Percentiles rank a stretch among this genome's conserved stretches.
phyloP scores from a whole-genome alignment of 257 asterid species.

The Craterostigma plantagineum region DNA sequence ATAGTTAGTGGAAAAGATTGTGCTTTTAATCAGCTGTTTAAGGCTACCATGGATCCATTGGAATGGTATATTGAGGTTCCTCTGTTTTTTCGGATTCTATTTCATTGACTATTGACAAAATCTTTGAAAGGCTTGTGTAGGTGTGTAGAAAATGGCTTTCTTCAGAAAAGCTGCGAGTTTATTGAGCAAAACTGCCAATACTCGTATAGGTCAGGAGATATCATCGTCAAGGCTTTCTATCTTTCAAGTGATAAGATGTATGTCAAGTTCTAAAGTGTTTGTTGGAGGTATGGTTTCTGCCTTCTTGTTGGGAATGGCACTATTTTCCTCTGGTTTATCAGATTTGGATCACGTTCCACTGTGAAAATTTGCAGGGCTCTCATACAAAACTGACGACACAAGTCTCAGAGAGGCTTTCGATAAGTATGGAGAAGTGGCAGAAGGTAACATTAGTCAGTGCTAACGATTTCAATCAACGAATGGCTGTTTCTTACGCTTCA shows the following conservation, averaged over 20 bases:
- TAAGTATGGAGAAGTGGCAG: conserved; percentile 64
- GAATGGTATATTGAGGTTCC: too few species aligned
- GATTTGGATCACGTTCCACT: neutral
- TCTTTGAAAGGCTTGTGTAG: too few species aligned
- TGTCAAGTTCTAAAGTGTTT: conserved; percentile 66
- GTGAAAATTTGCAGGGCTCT: conserved; percentile 32
- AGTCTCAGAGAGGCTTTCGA: conserved; percentile 40
- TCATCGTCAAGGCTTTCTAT: conserved; percentile 37
- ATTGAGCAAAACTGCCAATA: conserved; percentile 24
- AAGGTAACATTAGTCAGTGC: conserved; percentile 29
- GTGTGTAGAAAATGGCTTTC: conserved; percentile 39
- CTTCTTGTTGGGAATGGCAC: neutral
- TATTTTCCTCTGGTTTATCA: conserved; percentile 6
- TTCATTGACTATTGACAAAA: too few species aligned
- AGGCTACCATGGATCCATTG: too few species aligned
- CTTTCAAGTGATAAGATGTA: conserved; percentile 58
- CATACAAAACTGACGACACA: conserved; percentile 39
- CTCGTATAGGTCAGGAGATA: conserved; percentile 12
- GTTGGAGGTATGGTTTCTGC: conserved; percentile 35
- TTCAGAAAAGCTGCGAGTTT: conserved; percentile 45
- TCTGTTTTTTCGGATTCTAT: too few species aligned
- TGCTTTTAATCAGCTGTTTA: too few species aligned
- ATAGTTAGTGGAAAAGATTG: too few species aligned
- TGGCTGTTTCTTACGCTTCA: neutral
- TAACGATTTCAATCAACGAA: neutral